Percentiles rank a stretch among this genome's conserved stretches.
These are phyloP conservation scores for Psilocybe tampanensis DNA, from an alignment of 768 basidiomycete genomes.

Conservation along the genomic window DNA sequence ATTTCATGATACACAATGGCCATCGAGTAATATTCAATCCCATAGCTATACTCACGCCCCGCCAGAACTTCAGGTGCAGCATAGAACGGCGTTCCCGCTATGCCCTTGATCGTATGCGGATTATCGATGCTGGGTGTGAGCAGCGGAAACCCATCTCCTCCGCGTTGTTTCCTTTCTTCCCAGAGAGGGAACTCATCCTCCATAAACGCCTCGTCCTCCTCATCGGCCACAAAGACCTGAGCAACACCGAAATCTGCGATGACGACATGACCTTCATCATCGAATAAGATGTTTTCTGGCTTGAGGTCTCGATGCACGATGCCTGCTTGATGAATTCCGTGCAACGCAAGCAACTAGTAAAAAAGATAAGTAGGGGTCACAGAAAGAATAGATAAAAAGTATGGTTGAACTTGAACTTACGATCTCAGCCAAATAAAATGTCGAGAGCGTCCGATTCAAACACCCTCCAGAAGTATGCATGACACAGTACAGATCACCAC, in stretches of 20 bases:
- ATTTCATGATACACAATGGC: slow-evolving; percentile 23
- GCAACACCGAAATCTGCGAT: slow-evolving; percentile 47
- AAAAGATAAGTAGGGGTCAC: neutral
- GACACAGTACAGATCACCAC: slow-evolving; percentile 18
- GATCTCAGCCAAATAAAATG: slow-evolving; percentile 22
- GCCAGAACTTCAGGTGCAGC: slow-evolving; percentile 94
- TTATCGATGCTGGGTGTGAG: slow-evolving; percentile 22
- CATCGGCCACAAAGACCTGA: slow-evolving; percentile 79
- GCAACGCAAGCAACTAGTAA: slow-evolving; percentile 20
- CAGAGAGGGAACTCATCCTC: slow-evolving; percentile 22
- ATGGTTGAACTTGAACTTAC: slow-evolving; percentile 6
- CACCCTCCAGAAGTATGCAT: slow-evolving; percentile 21
- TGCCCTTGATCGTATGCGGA: slow-evolving; percentile 16
- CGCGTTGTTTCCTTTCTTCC: slow-evolving; percentile 8
- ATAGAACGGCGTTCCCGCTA: slow-evolving; percentile 91
- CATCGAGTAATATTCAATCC: slow-evolving; percentile 24
- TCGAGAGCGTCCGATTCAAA: slow-evolving; percentile 15
- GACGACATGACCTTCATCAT: slow-evolving; percentile 17
- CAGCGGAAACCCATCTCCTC: slow-evolving; percentile 20
- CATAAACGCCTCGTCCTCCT: slow-evolving; percentile 14
- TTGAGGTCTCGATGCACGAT: slow-evolving; percentile 98
- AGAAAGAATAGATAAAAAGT: neutral
- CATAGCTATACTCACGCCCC: slow-evolving; percentile 65
- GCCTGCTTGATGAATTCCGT: slow-evolving; percentile 18
- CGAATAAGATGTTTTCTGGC: slow-evolving; percentile 91